Percentiles rank a stretch among this genome's conserved stretches.
These are phyloP conservation scores for Mycosphaerella arachidis DNA, from an alignment of 2,329 filamentous ascomycete species.

Conservation along the genomic window DNA sequence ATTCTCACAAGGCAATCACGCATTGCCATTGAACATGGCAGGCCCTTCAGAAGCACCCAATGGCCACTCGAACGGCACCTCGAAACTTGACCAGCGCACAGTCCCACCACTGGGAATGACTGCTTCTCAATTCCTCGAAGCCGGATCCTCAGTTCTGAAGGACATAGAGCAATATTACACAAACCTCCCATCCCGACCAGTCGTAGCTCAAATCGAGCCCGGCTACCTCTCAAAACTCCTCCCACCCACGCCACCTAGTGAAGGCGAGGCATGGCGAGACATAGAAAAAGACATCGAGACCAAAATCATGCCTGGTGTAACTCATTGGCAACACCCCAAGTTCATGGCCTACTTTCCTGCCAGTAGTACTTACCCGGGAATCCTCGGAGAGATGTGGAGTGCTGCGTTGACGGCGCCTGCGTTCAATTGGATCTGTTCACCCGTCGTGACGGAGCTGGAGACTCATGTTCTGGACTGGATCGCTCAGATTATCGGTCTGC, in stretches of 20 bases:
- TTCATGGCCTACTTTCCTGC: conserved; percentile 97
- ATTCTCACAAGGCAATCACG: background rate
- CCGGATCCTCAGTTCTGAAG: conserved; percentile 73
- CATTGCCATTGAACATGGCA: background rate
- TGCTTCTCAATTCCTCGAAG: conserved; percentile 68
- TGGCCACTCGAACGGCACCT: conserved; percentile 8
- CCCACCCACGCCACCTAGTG: conserved; percentile 59
- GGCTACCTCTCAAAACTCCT: conserved; percentile 81
- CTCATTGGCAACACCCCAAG: conserved; percentile 90
- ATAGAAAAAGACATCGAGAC: conserved; percentile 80
- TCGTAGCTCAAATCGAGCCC: conserved; percentile 73
- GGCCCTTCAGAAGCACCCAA: conserved; percentile 1
- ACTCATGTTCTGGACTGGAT: conserved; percentile 92
- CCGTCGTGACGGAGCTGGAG: conserved; percentile 88
- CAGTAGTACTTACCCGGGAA: conserved; percentile 72
- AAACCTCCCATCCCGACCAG: conserved; percentile 62
- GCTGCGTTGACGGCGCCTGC: conserved; percentile 83
- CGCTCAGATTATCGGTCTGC: conserved; percentile 68
- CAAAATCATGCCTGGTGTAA: conserved; percentile 87
- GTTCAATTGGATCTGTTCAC: conserved; percentile 96
- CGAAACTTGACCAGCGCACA: conserved; percentile 22
- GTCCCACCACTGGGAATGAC: conserved; percentile 59
- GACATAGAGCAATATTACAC: conserved; percentile 86
- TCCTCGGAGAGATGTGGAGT: conserved; percentile 89
- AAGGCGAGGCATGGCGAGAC: conserved; percentile 67